Percentiles rank a stretch among this genome's conserved stretches.
These are phyloP conservation scores for Pontederia crassipes DNA, from an alignment of 176 grass and related monocot genomes.

Conservation along the genomic window DNA sequence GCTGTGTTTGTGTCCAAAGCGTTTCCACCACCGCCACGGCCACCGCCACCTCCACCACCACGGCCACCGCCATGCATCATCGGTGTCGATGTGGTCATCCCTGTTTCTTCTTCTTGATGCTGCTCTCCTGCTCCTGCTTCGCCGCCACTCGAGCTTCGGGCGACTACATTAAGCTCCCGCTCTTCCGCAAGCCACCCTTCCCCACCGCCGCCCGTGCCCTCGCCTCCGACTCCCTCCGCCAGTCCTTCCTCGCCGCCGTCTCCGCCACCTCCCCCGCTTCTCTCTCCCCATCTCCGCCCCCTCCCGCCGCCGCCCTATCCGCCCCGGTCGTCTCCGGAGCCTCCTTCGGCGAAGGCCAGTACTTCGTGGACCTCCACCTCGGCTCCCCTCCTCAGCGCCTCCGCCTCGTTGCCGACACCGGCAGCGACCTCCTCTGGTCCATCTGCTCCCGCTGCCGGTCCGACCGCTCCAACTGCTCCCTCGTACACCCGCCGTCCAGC, in stretches of 20 bases:
- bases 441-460: neutral
- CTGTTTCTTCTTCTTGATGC: neutral
- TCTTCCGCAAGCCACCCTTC: neutral
- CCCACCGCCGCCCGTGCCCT: neutral
- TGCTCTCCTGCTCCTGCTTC: neutral
- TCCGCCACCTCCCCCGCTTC: neutral
- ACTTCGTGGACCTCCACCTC: neutral
- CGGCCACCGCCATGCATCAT: too few relatives aligned
- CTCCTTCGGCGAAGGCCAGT: conserved; percentile 1
- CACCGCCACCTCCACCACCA: too few relatives aligned
- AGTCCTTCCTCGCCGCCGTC: neutral
- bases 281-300: neutral
- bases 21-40: too few relatives aligned
- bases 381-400: neutral
- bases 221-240: conserved; percentile 6
- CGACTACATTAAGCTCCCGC: conserved; percentile 10
- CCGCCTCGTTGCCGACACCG: conserved; percentile 3
- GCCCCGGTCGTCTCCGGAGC: neutral
- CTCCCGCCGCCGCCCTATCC: neutral
- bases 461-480: neutral
- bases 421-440: conserved; percentile 9
- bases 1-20: too few relatives aligned
- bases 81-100: too few relatives aligned
- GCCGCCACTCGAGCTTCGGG: neutral
- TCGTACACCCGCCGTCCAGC: neutral